Conservation (phyloP, 352 stramenopile genomes). For the Pythium myriotylum region DNA sequence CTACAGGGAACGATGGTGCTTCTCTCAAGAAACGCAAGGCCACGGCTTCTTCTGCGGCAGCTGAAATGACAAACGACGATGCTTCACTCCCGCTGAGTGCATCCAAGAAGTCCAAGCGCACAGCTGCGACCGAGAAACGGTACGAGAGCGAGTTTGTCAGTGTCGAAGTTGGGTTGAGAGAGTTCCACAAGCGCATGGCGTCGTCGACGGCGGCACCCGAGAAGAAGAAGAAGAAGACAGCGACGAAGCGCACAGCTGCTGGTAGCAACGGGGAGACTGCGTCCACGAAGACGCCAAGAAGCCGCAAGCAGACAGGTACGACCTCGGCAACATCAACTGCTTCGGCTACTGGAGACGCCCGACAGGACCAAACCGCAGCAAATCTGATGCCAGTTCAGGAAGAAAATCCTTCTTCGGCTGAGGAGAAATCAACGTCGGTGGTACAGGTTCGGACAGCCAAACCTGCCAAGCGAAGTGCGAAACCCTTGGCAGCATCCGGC, state of each 20-base stretch:
- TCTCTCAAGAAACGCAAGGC: constrained; percentile 27
- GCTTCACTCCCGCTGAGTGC: constrained; percentile 2
- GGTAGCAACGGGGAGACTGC: not conserved
- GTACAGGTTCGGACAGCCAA: not conserved
- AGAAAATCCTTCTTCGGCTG: too few relatives aligned
- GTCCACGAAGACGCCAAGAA: not conserved
- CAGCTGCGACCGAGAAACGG: not conserved
- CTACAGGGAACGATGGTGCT: not conserved
- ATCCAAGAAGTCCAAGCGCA: constrained; percentile 24
- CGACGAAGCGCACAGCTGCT: not conserved
- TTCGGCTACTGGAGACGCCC: too few relatives aligned
- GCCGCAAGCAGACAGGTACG: constrained; percentile 4
- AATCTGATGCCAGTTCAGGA: not conserved
- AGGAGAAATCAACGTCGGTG: too few relatives aligned
- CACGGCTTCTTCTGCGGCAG: not conserved
- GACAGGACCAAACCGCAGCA: too few relatives aligned
- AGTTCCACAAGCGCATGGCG: constrained; percentile 61
- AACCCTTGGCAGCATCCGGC: constrained; percentile 9
- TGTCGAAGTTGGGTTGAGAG: constrained; percentile 72
- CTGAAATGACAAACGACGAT: not conserved
- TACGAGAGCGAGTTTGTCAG: constrained; percentile 71
- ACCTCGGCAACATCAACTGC: not conserved
- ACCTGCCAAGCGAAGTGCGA: constrained; percentile 12
- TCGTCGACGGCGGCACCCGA: constrained; percentile 14
- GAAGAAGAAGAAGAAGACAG: constrained; percentile 5